Percentiles rank a stretch among this genome's conserved stretches.
Conservation (phyloP, 345 rosid species). For the Pistacia integerrima region DNA sequence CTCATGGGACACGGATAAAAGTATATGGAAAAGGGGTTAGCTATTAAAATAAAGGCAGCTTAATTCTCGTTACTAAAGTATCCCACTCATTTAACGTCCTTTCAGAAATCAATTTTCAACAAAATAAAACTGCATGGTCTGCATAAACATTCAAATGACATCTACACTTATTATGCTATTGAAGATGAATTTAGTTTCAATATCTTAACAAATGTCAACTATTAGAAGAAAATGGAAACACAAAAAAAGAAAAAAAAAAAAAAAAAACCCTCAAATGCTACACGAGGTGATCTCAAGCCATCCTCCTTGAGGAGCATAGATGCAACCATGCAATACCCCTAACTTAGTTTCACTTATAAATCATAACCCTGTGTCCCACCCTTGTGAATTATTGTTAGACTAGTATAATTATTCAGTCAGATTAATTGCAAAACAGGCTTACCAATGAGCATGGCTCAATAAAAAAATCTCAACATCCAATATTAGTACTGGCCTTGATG, state of each 20-base stretch:
- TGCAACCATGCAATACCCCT: too few species aligned
- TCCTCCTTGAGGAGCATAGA: too few species aligned
- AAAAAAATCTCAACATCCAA: too few species aligned
- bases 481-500: too few species aligned
- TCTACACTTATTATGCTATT: neutral
- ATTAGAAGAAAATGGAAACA: neutral
- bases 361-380: too few species aligned
- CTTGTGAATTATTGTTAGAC: too few species aligned
- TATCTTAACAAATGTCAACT: neutral
- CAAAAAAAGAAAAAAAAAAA: neutral
- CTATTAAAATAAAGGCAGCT: neutral
- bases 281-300: too few species aligned
- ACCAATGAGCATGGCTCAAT: too few species aligned
- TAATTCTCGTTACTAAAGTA: neutral
- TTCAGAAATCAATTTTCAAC: neutral
- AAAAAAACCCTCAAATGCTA: neutral
- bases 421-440: too few species aligned
- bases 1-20: neutral
- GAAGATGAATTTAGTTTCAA: neutral
- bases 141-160: neutral
- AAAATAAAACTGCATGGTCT: neutral
- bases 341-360: too few species aligned
- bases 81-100: neutral
- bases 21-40: neutral
- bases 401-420: too few species aligned